Percentiles rank a stretch among this genome's conserved stretches.
These are phyloP conservation scores for Kwoniella sp. DNA, from an alignment of 768 basidiomycete species.

Conservation along the genomic window DNA sequence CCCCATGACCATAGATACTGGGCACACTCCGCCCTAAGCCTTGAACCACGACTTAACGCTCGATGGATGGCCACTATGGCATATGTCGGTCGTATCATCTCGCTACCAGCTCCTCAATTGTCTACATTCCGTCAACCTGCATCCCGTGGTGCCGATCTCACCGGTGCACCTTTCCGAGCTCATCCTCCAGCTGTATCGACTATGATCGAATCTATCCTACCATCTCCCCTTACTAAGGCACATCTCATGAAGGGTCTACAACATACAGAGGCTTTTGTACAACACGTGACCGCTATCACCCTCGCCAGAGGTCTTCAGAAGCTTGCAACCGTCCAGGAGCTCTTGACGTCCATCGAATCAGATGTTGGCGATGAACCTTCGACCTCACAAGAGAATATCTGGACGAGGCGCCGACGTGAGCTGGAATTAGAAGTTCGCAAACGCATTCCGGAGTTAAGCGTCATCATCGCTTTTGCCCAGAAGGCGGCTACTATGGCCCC, in stretches of 20 bases:
- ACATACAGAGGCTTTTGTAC: slow-evolving; percentile 71
- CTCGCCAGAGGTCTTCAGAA: slow-evolving; percentile 76
- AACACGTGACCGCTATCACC: slow-evolving; percentile 78
- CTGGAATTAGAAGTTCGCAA: slow-evolving; percentile 73
- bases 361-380: slow-evolving; percentile 66
- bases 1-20: slow-evolving; percentile 41
- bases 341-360: slow-evolving; percentile 61
- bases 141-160: slow-evolving; percentile 21
- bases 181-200: slow-evolving; percentile 71
- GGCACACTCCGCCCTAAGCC: slow-evolving; percentile 52
- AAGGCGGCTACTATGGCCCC: slow-evolving; percentile 56
- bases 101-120: slow-evolving; percentile 68
- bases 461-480: slow-evolving; percentile 80
- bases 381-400: slow-evolving; percentile 63
- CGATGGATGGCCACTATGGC: slow-evolving; percentile 85
- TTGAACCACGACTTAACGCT: slow-evolving; percentile 48
- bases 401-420: slow-evolving; percentile 68
- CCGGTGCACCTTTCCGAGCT: slow-evolving; percentile 58
- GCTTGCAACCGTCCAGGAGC: slow-evolving; percentile 62
- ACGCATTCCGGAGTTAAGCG: slow-evolving; percentile 82
- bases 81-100: slow-evolving; percentile 75
- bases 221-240: slow-evolving; percentile 68
- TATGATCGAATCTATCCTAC: slow-evolving; percentile 78
- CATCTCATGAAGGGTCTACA: slow-evolving; percentile 82
- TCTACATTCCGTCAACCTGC: slow-evolving; percentile 63